phyloP scores from a whole-genome alignment of 495 filamentous ascomycete genomes.

The Melanomma pulvis-pyrius region DNA sequence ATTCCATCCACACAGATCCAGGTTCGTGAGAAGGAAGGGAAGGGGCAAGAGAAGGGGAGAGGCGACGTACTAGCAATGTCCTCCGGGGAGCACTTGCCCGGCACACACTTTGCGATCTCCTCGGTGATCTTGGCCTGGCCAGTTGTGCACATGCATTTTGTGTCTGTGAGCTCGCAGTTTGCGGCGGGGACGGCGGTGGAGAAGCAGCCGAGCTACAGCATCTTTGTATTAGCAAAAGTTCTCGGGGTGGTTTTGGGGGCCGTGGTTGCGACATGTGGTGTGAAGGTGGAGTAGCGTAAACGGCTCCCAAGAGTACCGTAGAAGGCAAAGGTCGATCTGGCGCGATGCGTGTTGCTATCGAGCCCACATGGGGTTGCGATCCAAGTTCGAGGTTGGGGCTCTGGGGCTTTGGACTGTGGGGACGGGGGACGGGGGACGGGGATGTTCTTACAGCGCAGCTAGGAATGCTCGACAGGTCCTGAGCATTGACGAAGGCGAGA shows the following conservation, averaged over 20 bases:
- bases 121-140: conserved; percentile 35
- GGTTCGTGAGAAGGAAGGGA: neutral
- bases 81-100: conserved; percentile 18
- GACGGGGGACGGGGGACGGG: neutral
- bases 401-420: neutral
- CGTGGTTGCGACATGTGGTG: too few relatives aligned
- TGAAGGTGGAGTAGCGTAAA: neutral
- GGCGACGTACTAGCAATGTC: conserved; percentile 37
- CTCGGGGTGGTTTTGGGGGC: too few relatives aligned
- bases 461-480: conserved; percentile 22
- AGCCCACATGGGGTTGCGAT: too few relatives aligned
- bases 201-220: conserved; percentile 31
- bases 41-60: neutral
- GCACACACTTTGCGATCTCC: conserved; percentile 35
- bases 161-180: conserved; percentile 38
- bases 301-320: too few relatives aligned
- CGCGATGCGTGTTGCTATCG: too few relatives aligned
- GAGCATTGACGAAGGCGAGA: conserved; percentile 14
- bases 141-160: conserved; percentile 44
- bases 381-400: too few relatives aligned
- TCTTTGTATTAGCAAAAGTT: too few relatives aligned
- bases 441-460: conserved; percentile 31
- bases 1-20: neutral
- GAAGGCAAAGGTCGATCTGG: too few relatives aligned
- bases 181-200: conserved; percentile 35